phyloP scores from a whole-genome alignment of 768 basidiomycete genomes.

The Mycena albidolilacea region DNA sequence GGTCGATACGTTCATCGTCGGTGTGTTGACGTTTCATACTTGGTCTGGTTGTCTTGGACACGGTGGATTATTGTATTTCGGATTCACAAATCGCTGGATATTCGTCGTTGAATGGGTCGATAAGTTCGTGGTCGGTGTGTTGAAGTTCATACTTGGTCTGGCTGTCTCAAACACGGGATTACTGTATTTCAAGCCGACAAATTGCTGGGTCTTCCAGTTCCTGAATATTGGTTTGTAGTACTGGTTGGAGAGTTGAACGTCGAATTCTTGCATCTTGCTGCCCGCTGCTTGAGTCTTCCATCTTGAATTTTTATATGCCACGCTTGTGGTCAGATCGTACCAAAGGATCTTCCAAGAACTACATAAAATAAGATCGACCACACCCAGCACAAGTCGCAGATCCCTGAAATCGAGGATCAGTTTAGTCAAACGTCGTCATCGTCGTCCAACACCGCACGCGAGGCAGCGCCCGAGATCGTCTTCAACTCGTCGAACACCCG shows the following conservation, averaged over 20 bases:
- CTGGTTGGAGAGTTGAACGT: background rate
- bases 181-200: too few relatives aligned
- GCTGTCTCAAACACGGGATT: too few relatives aligned
- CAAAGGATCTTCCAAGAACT: background rate
- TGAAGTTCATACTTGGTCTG: too few relatives aligned
- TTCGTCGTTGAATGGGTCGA: too few relatives aligned
- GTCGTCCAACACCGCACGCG: constrained; percentile 25
- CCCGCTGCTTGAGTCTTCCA: background rate
- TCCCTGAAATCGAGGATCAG: background rate
- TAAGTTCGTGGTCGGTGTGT: too few relatives aligned
- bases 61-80: too few relatives aligned
- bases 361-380: background rate
- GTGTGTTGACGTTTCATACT: too few relatives aligned
- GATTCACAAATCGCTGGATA: too few relatives aligned
- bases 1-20: too few relatives aligned
- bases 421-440: constrained; percentile 12
- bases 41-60: too few relatives aligned
- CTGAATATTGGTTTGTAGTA: too few relatives aligned
- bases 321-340: background rate
- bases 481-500: constrained; percentile 60
- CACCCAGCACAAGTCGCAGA: background rate
- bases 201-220: too few relatives aligned
- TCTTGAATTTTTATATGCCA: background rate
- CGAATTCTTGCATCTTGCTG: background rate
- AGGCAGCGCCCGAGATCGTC: constrained; percentile 42